Base-by-base conservation (phyloP, 805 yeast genomes). In the Komagataella ulmi region DNA sequence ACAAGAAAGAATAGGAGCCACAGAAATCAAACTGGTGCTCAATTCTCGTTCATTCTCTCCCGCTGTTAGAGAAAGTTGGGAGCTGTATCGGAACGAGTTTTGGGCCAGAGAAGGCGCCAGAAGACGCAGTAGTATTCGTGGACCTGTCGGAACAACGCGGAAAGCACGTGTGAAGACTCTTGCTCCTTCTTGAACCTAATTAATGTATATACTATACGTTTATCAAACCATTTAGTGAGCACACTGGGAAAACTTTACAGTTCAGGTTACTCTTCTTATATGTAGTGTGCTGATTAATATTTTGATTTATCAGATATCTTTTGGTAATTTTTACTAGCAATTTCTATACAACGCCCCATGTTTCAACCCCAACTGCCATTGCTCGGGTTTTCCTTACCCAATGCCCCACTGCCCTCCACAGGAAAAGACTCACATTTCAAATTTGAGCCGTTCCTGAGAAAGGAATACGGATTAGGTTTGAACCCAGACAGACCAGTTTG, bases 41-140 rank as follows among this genome's bases (percentile, higher is more conserved):
- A 83, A 84, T 53, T 85, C 97, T 3, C 71, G 96, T 50, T 82
- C 83, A 1, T 93, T 91, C 66, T 79, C 80, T 54, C 81, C 93
- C 0, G 90, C 85, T 49, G 79, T 85, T 6, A 75, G 97, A 55
- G 97, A 90, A 64, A 90, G 88, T 7, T 91, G 99, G 98, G 99
- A 91, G 61, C 65, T 88, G 45, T 91, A 90, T 60, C 69, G 99
- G 54, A 87, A 86, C 57, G 97, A 90, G 63, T 93, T 89, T 62
- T 93, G 98, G 97, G 79, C 81, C 19, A 75, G 84, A 58, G 96
- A 89, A 63, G 86, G 88, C 1, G 77, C 80, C 2, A 74, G 88
- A 57, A 70, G 89, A 55, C 66, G 78, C 46, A 69, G 65, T 7
- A 45, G 40, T 14, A 30, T 30, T 14, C 40, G 14, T 10, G 40